Base-by-base conservation (phyloP, 805 yeast genomes). In the Metschnikowia borealis region DNA sequence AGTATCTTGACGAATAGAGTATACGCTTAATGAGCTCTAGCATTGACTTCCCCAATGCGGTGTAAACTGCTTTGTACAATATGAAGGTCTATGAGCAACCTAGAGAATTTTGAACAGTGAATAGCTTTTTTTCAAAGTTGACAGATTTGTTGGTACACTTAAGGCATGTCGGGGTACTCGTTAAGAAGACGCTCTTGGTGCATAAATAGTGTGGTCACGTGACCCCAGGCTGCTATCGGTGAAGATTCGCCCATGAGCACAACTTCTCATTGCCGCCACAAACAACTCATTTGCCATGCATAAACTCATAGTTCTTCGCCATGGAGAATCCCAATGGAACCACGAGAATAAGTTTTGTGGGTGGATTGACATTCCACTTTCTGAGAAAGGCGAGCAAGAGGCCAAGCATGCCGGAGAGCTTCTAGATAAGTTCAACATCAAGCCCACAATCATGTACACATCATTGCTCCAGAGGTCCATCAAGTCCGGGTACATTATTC, bases 241-340 rank as follows among this genome's bases (percentile, higher is more conserved):
- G 26, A 13, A 23, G 43, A 39, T 37, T 42, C 45, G 38, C 38
- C 20, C 45, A 15, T 42, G 21, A n/a, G 21, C 36, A 31, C 23
- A 6, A 18, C 40, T 13, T n/a, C 40, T 33, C 35, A 33, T n/a
- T n/a, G 35, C 35, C 35, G 6, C n/a, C 35, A 14, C 8, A 11
- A 13, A 37, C 13, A n/a, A 18, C 13, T 20, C 7, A 17, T 37
- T 15, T 10, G 18, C 31, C 38, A 42, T 42, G 45, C 73, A 68
- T 54, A 69, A 69, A 51, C 63, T 73, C 41, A 68, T 73, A 15
- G 69, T 73, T 5, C 67, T 73, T 37, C 71, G 78, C 54, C 78
- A 73, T 56, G 78, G 78, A 38, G 77, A 73, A 52, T 66, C 73
- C 6, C 68, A 68, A 56, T 69, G 75, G 70, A 73, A 73, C 52